Conservation (phyloP, 169 alveolate species). For the Plasmodium reichenowi region DNA sequence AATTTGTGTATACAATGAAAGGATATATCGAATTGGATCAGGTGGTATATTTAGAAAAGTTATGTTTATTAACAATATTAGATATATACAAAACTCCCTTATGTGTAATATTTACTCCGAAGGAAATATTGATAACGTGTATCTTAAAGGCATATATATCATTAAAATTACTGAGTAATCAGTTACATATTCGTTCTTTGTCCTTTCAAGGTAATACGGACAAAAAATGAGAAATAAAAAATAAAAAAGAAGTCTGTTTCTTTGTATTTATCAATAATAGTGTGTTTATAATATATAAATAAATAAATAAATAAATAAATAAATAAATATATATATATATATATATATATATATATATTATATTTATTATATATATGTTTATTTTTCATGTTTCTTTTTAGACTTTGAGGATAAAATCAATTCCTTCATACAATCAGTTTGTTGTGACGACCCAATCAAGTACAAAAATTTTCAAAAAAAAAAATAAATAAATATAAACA, state of each 20-base stretch:
- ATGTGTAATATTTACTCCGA: slow-evolving; percentile 39
- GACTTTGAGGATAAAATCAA: slow-evolving; percentile 39
- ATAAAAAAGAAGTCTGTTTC: no score
- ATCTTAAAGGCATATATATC: slow-evolving; percentile 31
- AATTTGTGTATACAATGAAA: slow-evolving; percentile 15
- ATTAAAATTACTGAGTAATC: slow-evolving; percentile 9
- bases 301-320: no score
- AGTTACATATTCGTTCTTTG: background rate
- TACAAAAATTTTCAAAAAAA: background rate
- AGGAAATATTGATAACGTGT: slow-evolving; percentile 46
- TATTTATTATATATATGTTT: background rate
- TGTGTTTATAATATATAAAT: no score
- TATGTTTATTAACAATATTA: slow-evolving; percentile 24
- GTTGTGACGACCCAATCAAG: slow-evolving; percentile 44
- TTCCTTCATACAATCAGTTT: slow-evolving; percentile 5
- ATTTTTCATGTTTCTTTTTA: background rate
- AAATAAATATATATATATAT: background rate
- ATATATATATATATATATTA: background rate
- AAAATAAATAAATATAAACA: background rate
- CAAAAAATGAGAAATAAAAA: background rate
- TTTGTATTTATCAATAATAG: no score
- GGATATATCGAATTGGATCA: slow-evolving; percentile 11
- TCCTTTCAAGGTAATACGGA: slow-evolving; percentile 23
- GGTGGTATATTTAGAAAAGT: slow-evolving; percentile 8
- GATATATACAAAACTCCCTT: slow-evolving; percentile 56